phyloP scores from a whole-genome alignment of 352 stramenopile genomes.

The Globisporangium cederbergense region DNA sequence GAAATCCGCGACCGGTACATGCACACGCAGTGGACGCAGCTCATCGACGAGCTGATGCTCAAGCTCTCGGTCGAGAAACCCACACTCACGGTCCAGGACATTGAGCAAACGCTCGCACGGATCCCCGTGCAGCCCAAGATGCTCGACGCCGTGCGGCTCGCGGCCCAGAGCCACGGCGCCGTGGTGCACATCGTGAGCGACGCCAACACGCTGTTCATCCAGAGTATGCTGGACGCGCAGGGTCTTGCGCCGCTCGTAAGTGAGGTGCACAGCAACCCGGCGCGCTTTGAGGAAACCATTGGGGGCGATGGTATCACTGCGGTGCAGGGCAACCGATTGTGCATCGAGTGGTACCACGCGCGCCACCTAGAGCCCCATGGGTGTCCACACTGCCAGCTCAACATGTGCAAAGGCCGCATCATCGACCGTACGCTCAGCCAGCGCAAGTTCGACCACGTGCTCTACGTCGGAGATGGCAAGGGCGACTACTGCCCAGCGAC shows the following conservation, averaged over 20 bases:
- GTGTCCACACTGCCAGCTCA: slow-evolving; percentile 39
- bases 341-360: slow-evolving; percentile 34
- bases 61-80: slow-evolving; percentile 26
- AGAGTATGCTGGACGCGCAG: slow-evolving; percentile 34
- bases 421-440: slow-evolving; percentile 32
- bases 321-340: slow-evolving; percentile 17
- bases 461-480: slow-evolving; percentile 56
- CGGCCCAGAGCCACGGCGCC: slow-evolving; percentile 27
- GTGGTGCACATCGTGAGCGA: slow-evolving; percentile 49
- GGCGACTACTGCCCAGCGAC: slow-evolving; percentile 48
- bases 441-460: slow-evolving; percentile 29
- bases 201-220: slow-evolving; percentile 43
- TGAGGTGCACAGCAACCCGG: slow-evolving; percentile 40
- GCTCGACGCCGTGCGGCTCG: slow-evolving; percentile 43
- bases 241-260: slow-evolving; percentile 26
- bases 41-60: slow-evolving; percentile 32
- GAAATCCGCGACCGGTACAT: slow-evolving; percentile 18
- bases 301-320: slow-evolving; percentile 10
- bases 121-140: slow-evolving; percentile 35
- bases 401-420: slow-evolving; percentile 67
- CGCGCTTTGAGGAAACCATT: slow-evolving; percentile 18
- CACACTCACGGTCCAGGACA: slow-evolving; percentile 18
- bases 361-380: slow-evolving; percentile 30
- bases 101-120: slow-evolving; percentile 23
- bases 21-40: slow-evolving; percentile 19